Evolutionary conservation across 352 stramenopile species (phyloP).

Genomic region (Albugo candida): DNA sequence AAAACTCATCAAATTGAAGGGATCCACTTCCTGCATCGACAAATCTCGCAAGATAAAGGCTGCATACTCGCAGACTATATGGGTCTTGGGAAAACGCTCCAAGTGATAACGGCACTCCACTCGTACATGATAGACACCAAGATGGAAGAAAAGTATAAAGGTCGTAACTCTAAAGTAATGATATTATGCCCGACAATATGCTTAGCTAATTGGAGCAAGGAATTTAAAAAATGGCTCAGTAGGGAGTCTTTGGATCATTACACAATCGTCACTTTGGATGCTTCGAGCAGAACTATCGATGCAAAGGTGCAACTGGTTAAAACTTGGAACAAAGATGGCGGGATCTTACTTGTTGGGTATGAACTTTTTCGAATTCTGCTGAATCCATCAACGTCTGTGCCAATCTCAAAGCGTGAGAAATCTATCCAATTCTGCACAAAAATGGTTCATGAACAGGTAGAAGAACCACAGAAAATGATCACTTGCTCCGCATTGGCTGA

Average conservation of each 20-base stretch:
- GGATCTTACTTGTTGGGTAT: slow-evolving; percentile 74
- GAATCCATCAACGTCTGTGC: slow-evolving; percentile 29
- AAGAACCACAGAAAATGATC: slow-evolving; percentile 22
- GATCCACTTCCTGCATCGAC: slow-evolving; percentile 40
- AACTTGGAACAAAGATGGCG: slow-evolving; percentile 51
- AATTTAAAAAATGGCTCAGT: slow-evolving; percentile 94
- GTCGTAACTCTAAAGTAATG: slow-evolving; percentile 20
- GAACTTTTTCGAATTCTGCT: slow-evolving; percentile 78
- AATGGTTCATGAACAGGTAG: slow-evolving; percentile 9
- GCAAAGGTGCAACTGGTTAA: slow-evolving; percentile 37
- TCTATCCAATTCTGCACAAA: slow-evolving; percentile 45
- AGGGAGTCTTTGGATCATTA: slow-evolving; percentile 27
- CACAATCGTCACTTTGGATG: slow-evolving; percentile 39
- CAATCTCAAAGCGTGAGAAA: slow-evolving; percentile 14
- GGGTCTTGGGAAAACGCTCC: slow-evolving; percentile 78
- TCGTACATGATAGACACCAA: slow-evolving; percentile 38
- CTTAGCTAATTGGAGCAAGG: slow-evolving; percentile 93
- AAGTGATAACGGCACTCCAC: slow-evolving; percentile 73
- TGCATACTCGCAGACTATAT: slow-evolving; percentile 83
- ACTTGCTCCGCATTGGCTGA: slow-evolving; percentile 16
- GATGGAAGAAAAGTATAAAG: slow-evolving; percentile 10
- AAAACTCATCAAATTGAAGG: slow-evolving; percentile 65
- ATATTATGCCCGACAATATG: slow-evolving; percentile 91
- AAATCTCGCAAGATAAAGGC: slow-evolving; percentile 29
- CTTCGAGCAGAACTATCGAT: slow-evolving; percentile 25